Evolutionary conservation across 2,329 filamentous ascomycete genomes (phyloP).

Genomic region (Colletotrichum costaricense): DNA sequence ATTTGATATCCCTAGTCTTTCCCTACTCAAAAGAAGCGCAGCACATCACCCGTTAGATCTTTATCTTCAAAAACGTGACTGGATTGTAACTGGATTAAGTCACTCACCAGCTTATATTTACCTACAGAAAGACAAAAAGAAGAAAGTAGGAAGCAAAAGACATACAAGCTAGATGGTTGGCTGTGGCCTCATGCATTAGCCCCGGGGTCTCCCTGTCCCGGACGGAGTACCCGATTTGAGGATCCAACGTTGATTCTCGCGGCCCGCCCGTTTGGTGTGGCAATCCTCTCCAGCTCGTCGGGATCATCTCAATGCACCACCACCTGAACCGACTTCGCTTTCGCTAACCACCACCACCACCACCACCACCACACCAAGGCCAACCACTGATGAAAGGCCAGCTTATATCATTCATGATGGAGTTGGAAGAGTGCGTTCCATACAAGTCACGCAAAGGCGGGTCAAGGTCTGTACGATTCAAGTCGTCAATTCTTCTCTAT

Average conservation of each 20-base stretch:
- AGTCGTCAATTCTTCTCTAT: slow-evolving; percentile 27
- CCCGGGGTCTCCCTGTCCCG: background rate
- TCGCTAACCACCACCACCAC: too few species aligned
- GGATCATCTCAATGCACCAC: background rate
- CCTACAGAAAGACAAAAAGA: background rate
- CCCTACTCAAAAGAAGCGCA: background rate
- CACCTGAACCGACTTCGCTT: too few species aligned
- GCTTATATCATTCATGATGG: background rate
- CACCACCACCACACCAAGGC: too few species aligned
- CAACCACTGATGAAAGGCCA: background rate
- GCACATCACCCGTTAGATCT: background rate
- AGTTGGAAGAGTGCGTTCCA: background rate
- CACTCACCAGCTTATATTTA: background rate
- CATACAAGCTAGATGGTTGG: background rate
- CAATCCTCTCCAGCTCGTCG: background rate
- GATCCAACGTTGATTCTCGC: background rate
- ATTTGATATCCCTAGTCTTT: slow-evolving; percentile 9
- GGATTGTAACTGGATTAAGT: background rate
- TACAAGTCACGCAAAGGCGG: background rate
- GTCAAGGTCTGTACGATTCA: background rate
- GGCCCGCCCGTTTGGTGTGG: background rate
- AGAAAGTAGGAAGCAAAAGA: too few species aligned
- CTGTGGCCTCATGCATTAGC: background rate
- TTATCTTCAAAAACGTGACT: background rate
- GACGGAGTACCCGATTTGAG: background rate